phyloP scores from a whole-genome alignment of 1,139 yeast genomes.

The Taiozyma sp. region DNA sequence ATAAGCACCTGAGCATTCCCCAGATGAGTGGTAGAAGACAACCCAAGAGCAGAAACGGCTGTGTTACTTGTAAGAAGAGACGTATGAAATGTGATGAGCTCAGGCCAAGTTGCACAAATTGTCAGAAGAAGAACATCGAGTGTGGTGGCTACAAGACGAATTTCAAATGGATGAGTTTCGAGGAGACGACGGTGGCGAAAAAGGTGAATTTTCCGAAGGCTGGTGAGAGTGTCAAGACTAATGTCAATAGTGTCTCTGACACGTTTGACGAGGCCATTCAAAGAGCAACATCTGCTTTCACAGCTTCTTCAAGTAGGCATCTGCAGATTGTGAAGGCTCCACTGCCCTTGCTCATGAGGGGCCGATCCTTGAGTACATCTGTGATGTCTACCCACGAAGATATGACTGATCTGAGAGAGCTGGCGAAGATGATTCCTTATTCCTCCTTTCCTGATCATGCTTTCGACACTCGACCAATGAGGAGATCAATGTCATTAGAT shows the following conservation, averaged over 20 bases:
- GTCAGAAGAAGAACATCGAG: conserved; percentile 38
- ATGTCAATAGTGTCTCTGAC: not conserved
- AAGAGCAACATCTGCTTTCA: not conserved
- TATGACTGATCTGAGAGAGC: not conserved
- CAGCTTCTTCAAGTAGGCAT: not conserved
- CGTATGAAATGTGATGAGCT: conserved; percentile 56
- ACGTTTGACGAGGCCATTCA: conserved; percentile 1
- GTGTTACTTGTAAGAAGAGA: conserved; percentile 53
- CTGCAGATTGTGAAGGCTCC: not conserved
- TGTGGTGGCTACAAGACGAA: conserved; percentile 64
- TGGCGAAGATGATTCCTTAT: not conserved
- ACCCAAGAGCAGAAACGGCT: conserved; percentile 30
- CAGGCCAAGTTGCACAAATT: conserved; percentile 46
- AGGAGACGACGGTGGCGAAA: conserved; percentile 10
- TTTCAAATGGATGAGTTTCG: conserved; percentile 60
- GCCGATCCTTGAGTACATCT: not conserved
- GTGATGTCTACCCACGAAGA: not conserved
- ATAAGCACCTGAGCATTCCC: not conserved
- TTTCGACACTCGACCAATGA: not conserved
- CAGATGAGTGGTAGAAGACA: conserved; percentile 1
- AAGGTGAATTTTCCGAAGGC: not conserved
- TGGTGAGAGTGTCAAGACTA: not conserved
- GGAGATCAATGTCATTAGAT: conserved; percentile 4
- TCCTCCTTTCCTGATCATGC: not conserved
- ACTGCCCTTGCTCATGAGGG: not conserved